A percentile compares a stretch with the other conserved stretches of the same genome.
Conservation (phyloP, 2,329 filamentous ascomycete species). For the Stachybotrys chlorohalonatus region DNA sequence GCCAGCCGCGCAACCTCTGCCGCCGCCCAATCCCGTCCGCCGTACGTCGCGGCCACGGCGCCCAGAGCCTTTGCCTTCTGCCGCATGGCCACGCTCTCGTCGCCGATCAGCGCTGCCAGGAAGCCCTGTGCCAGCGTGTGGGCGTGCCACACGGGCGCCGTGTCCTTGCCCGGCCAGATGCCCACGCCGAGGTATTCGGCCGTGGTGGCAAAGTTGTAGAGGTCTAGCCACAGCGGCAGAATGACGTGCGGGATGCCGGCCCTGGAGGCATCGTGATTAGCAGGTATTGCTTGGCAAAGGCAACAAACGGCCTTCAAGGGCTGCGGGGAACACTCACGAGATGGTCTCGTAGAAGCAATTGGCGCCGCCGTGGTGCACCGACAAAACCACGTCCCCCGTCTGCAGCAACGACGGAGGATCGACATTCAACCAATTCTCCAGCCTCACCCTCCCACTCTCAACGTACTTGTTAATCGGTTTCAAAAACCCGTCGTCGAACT, state of each 20-base stretch:
- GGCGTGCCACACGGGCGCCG: conserved; percentile 17
- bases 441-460: conserved; percentile 6
- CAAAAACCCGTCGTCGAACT: conserved; percentile 5
- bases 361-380: conserved; percentile 11
- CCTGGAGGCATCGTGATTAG: conserved; percentile 5
- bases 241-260: conserved; percentile 33
- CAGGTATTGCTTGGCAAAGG: no score
- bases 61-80: conserved; percentile 7
- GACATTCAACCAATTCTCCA: conserved; percentile 16
- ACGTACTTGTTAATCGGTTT: conserved; percentile 5
- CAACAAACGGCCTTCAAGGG: neutral
- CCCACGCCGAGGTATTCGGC: conserved; percentile 32
- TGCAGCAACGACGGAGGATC: conserved; percentile 22
- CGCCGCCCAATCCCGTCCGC: conserved; percentile 2
- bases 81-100: conserved; percentile 4
- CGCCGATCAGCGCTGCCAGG: conserved; percentile 9
- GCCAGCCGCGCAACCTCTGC: neutral
- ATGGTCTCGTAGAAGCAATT: conserved; percentile 11
- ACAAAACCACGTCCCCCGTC: conserved; percentile 13
- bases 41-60: conserved; percentile 2
- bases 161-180: conserved; percentile 21
- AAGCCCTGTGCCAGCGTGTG: conserved; percentile 15
- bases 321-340: conserved; percentile 3
- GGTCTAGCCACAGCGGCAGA: conserved; percentile 34
- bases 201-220: conserved; percentile 30